Conservation (phyloP, 2,329 filamentous ascomycete genomes). For the Trichophyton schoenleinii region DNA sequence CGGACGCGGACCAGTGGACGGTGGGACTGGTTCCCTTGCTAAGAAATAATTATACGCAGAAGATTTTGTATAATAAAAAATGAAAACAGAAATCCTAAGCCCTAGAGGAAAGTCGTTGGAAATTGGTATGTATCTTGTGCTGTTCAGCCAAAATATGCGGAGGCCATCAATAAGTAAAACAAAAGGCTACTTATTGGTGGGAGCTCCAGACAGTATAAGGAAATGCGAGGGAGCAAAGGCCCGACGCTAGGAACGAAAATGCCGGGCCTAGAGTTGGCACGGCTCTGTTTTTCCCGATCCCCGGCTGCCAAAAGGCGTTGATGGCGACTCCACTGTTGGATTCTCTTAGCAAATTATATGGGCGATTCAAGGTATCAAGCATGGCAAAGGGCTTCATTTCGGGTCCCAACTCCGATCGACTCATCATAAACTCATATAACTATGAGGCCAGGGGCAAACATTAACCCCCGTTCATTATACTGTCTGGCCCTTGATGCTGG, state of each 20-base stretch:
- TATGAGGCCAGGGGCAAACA: not conserved
- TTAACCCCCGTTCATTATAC: not conserved
- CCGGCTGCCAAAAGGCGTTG: not conserved
- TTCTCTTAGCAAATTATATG: not conserved
- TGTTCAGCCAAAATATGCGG: not conserved
- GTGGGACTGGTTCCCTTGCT: not conserved
- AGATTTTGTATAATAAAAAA: not conserved
- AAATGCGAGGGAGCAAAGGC: not conserved
- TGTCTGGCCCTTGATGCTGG: not conserved
- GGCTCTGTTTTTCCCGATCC: not conserved
- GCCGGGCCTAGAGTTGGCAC: not conserved
- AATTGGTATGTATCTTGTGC: not conserved
- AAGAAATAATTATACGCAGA: not conserved
- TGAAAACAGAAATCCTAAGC: not conserved
- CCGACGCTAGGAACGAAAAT: not conserved
- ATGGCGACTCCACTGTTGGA: not conserved
- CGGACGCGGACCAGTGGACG: not conserved
- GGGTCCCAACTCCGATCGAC: not conserved
- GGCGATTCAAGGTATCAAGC: not conserved
- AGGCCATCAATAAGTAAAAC: conserved; percentile 1
- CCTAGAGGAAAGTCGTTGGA: not conserved
- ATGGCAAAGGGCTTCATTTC: not conserved
- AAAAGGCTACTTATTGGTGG: conserved; percentile 1
- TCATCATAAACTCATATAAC: not conserved
- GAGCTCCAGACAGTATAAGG: conserved; percentile 3